Percentiles rank a stretch among this genome's conserved stretches.
These are phyloP conservation scores for Populus davidiana DNA, from an alignment of 345 rosid species.

Conservation along the genomic window DNA sequence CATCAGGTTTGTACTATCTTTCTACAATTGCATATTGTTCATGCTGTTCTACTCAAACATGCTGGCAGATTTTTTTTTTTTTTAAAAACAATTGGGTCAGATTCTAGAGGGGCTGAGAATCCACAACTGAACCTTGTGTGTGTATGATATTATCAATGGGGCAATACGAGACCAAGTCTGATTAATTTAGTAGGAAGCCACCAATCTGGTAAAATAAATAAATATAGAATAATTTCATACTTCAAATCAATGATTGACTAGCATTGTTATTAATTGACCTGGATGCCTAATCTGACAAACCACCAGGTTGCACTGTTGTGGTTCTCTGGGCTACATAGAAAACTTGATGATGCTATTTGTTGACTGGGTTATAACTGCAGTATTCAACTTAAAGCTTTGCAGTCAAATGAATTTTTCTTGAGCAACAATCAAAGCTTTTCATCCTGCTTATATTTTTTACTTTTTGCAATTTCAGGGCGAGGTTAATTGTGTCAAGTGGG, in stretches of 20 bases:
- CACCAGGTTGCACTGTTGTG: background rate
- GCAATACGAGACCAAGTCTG: background rate
- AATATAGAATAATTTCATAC: background rate
- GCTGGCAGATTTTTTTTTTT: background rate
- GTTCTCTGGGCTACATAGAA: background rate
- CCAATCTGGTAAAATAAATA: background rate
- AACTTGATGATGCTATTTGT: background rate
- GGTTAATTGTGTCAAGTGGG: slow-evolving; percentile 99
- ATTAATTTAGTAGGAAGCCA: background rate
- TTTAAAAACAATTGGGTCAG: background rate
- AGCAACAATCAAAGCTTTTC: background rate
- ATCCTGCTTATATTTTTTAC: slow-evolving; percentile 14
- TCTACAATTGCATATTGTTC: slow-evolving; percentile 6
- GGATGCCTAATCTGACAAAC: background rate
- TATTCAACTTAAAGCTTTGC: background rate
- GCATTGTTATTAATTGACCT: background rate
- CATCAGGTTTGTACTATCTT: slow-evolving; percentile 63
- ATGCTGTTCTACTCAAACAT: background rate
- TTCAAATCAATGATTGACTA: background rate
- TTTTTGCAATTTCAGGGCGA: slow-evolving; percentile 68
- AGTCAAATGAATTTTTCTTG: background rate
- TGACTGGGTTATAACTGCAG: background rate
- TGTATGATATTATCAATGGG: background rate
- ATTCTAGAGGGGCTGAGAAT: background rate
- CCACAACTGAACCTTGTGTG: background rate